These are phyloP conservation scores for Penicillium ucsense DNA, from an alignment of 495 filamentous ascomycete species.

Conservation along the genomic window DNA sequence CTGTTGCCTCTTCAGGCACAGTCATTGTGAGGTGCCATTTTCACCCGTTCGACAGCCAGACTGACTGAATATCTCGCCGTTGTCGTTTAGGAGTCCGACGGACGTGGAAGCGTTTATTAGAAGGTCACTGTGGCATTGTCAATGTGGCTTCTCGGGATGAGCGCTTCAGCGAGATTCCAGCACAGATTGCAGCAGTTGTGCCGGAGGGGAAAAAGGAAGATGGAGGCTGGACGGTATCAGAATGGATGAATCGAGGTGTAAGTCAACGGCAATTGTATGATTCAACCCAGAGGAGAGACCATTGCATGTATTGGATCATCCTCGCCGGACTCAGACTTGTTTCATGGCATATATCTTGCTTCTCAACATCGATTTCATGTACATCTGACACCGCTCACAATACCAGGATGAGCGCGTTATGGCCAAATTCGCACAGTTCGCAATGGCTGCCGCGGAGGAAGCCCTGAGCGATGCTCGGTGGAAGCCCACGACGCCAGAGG, in stretches of 20 bases:
- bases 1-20: too few species aligned
- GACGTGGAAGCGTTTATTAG: slow-evolving; percentile 74
- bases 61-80: too few species aligned
- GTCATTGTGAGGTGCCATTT: too few species aligned
- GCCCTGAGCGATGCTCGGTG: slow-evolving; percentile 78
- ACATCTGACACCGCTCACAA: background rate
- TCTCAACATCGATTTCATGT: background rate
- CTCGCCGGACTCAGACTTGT: too few species aligned
- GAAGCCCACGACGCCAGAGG: slow-evolving; percentile 50
- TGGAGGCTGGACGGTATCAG: slow-evolving; percentile 61
- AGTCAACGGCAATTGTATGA: background rate
- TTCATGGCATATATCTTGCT: too few species aligned
- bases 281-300: too few species aligned
- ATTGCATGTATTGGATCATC: too few species aligned
- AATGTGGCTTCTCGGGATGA: slow-evolving; percentile 51
- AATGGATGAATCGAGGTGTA: slow-evolving; percentile 61
- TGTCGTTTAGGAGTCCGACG: slow-evolving; percentile 48
- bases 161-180: slow-evolving; percentile 60
- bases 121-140: slow-evolving; percentile 68
- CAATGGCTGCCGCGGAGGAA: slow-evolving; percentile 77
- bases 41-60: too few species aligned
- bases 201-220: slow-evolving; percentile 47
- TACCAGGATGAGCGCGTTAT: slow-evolving; percentile 66
- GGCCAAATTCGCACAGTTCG: slow-evolving; percentile 89
- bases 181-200: slow-evolving; percentile 75